Evolutionary conservation across 129 eudicot genomes (phyloP).

Genomic region (Escallonia rubra): DNA sequence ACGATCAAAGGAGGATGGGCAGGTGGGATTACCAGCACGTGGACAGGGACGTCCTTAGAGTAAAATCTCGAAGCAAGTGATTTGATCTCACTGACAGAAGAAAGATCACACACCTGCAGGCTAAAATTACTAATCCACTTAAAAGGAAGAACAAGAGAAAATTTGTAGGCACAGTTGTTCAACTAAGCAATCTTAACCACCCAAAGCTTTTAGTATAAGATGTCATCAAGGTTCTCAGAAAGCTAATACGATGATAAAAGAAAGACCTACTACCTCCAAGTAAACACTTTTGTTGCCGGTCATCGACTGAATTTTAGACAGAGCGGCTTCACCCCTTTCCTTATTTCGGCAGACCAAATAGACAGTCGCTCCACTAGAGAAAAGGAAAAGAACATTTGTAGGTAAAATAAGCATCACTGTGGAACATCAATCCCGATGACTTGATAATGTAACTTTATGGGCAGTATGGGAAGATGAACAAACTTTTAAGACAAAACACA

Average conservation of each 20-base stretch:
- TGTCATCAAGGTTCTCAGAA: not conserved
- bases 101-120: conserved; percentile 84
- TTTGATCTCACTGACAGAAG: conserved; percentile 66
- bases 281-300: conserved; percentile 81
- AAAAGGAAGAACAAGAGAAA: not conserved
- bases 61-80: conserved; percentile 69
- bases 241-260: not conserved
- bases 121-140: conserved; percentile 6
- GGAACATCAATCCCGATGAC: too few relatives aligned
- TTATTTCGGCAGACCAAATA: conserved; percentile 84
- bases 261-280: conserved; percentile 57
- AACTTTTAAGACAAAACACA: conserved; percentile 1
- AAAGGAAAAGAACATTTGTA: not conserved
- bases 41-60: conserved; percentile 67
- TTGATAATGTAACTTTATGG: too few relatives aligned
- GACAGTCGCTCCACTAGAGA: conserved; percentile 80
- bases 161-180: too few relatives aligned
- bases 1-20: not conserved
- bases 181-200: too few relatives aligned
- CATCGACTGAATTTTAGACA: conserved; percentile 53
- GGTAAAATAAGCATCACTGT: not conserved
- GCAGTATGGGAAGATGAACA: not conserved
- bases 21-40: conserved; percentile 63
- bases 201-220: too few relatives aligned
- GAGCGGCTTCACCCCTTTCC: conserved; percentile 97